Conservation (phyloP, 2,329 filamentous ascomycete species). For the Lachnellula suecica region DNA sequence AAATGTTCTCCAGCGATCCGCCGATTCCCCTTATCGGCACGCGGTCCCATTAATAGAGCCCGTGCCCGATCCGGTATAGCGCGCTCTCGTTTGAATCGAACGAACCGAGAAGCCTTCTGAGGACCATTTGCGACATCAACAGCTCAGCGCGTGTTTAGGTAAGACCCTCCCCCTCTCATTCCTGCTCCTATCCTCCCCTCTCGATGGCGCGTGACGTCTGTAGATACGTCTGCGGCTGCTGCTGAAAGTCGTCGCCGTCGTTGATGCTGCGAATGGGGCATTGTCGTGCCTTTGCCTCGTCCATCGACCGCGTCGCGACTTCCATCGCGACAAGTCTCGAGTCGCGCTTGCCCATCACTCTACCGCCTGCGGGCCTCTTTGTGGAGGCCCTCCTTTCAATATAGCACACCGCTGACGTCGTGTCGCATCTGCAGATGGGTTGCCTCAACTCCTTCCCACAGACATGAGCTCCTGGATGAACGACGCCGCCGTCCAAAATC, state of each 20-base stretch:
- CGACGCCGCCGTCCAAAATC: constrained; percentile 64
- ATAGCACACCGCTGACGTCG: constrained; percentile 28
- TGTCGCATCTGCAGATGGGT: constrained; percentile 33
- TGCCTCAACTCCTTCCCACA: constrained; percentile 40
- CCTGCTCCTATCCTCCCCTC: constrained; percentile 18
- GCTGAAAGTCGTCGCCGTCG: constrained; percentile 13
- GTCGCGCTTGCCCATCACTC: constrained; percentile 26
- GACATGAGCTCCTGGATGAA: constrained; percentile 75
- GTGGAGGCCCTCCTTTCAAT: constrained; percentile 18
- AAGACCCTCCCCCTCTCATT: constrained; percentile 31
- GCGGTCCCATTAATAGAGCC: not conserved
- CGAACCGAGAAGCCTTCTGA: constrained; percentile 9
- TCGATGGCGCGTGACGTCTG: constrained; percentile 29
- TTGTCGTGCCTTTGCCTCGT: constrained; percentile 17
- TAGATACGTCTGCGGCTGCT: constrained; percentile 18
- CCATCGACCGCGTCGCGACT: constrained; percentile 31
- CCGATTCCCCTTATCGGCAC: not conserved
- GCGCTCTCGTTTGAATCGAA: not conserved
- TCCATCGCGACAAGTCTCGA: constrained; percentile 28
- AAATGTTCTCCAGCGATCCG: not conserved
- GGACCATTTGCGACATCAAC: constrained; percentile 11
- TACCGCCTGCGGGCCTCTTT: constrained; percentile 19
- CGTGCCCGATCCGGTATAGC: constrained; percentile 10
- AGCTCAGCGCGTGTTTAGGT: constrained; percentile 31
- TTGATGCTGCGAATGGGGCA: constrained; percentile 21